Base-by-base conservation (phyloP, 1,284 basidiomycete species). In the Trametes sp. region DNA sequence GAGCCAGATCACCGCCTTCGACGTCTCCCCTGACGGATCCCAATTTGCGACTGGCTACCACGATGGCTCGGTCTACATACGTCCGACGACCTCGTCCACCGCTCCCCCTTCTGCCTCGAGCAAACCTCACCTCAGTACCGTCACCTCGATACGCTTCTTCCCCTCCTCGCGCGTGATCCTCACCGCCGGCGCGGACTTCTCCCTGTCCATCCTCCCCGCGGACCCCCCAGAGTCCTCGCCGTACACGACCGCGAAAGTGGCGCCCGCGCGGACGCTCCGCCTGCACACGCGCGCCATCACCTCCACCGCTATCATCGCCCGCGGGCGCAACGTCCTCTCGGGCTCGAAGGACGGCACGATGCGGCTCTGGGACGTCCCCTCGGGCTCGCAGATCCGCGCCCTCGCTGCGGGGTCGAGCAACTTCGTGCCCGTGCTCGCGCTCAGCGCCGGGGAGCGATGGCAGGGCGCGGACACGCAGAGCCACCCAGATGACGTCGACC, bases 351-450 rank as follows among this genome's bases (percentile, higher is more conserved):
- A 95, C 72, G 86, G 87, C 2, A 89, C 87, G 0, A 73, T 94
- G 23, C 81, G 89, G 29, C 77, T 93, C 4, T 96, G 92, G 92
- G 90, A 94, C 69, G 86, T 94, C 3, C 80, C 84, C 3, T 78
- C 80, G 6, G 85, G 81, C 13, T 74, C 75, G 35, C 81, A 84
- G 70, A 81, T 86, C 46, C 75, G 80, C 66, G 75, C 78, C 13
- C 62, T 84, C n/a, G 63, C 70, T 5, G 72, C 78, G 46, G 75
- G 73, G 6, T 69, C 71, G n/a, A 72, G 73, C 21, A 67, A 71
- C 56, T 79, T 72, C 54, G 71, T 78, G 0, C 78, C 82, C 4
- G 79, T 88, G 7, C 75, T 82, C 16, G 79, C 80, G 11, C 79
- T 84, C 62, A 79, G 76, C 48, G 63, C 84, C 0, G 84, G 82